phyloP scores from a whole-genome alignment of 306 rosid species.

The Quercus agrifolia region DNA sequence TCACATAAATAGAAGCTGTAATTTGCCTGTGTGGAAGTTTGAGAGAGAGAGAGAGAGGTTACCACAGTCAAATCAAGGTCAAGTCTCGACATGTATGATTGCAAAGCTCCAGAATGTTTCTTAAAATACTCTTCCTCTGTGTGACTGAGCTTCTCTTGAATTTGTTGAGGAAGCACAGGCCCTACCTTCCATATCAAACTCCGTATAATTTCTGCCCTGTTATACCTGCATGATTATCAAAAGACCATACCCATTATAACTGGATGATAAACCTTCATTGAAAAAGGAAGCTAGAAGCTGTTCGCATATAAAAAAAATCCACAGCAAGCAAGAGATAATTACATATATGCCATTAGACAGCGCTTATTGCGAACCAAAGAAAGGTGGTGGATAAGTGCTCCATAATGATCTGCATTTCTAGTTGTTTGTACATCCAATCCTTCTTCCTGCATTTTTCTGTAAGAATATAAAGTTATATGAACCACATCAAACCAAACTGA shows the following conservation, averaged over 20 bases:
- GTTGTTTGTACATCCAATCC: conserved; percentile 81
- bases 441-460: conserved; percentile 82
- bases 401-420: conserved; percentile 77
- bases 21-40: not conserved
- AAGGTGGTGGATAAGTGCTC: conserved; percentile 86
- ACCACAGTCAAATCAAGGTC: conserved; percentile 84
- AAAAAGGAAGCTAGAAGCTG: not conserved
- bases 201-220: conserved; percentile 60
- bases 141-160: conserved; percentile 71
- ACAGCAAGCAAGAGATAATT: conserved; percentile 18
- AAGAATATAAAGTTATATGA: conserved; percentile 13
- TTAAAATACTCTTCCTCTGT: conserved; percentile 68
- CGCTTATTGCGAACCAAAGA: conserved; percentile 86
- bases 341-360: conserved; percentile 80
- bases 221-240: conserved; percentile 44
- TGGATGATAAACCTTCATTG: not conserved
- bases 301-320: not conserved
- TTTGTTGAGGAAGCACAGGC: conserved; percentile 62
- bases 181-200: conserved; percentile 84
- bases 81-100: conserved; percentile 56
- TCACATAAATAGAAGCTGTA: not conserved
- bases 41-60: conserved; percentile 26
- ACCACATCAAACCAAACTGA: not conserved
- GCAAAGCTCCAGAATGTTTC: conserved; percentile 67
- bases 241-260: not conserved